Evolutionary conservation across 176 grass and related monocot genomes (phyloP).

Genomic region (Musa schizocarpa): DNA sequence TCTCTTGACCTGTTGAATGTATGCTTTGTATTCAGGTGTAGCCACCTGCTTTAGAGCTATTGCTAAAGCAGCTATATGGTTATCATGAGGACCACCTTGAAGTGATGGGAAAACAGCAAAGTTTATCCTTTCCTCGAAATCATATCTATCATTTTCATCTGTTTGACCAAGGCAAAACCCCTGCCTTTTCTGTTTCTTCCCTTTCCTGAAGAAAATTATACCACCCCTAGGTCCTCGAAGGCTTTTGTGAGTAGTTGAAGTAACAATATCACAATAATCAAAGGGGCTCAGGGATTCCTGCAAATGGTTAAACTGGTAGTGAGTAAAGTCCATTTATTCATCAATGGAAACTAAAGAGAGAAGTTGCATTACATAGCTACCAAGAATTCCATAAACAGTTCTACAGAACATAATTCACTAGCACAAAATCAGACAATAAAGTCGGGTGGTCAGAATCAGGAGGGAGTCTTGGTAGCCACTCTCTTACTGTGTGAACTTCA

Average conservation of each 20-base stretch:
- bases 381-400: neutral
- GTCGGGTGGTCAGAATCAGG: no score
- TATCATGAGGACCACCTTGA: slow-evolving; percentile 99
- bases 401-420: neutral
- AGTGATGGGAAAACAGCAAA: slow-evolving; percentile 86
- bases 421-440: no score
- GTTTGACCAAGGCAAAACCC: slow-evolving; percentile 39
- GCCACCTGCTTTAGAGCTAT: slow-evolving; percentile 86
- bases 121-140: slow-evolving; percentile 88
- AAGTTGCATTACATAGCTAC: neutral
- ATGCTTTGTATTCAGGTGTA: slow-evolving; percentile 86
- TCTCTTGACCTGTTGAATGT: slow-evolving; percentile 94
- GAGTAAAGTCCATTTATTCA: neutral
- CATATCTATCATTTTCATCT: slow-evolving; percentile 55
- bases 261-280: slow-evolving; percentile 93
- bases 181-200: slow-evolving; percentile 44
- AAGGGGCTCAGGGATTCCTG: slow-evolving; percentile 88
- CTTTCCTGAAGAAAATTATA: slow-evolving; percentile 92
- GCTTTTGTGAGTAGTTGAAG: slow-evolving; percentile 93
- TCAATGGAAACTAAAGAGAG: neutral
- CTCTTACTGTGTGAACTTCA: neutral
- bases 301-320: neutral
- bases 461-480: no score
- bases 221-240: slow-evolving; percentile 89
- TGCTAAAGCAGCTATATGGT: slow-evolving; percentile 90